Evolutionary conservation across 2,329 filamentous ascomycete species (phyloP), one percentile per base, ranked within the genome.

Genomic region (Colletotrichum orbiculare): DNA sequence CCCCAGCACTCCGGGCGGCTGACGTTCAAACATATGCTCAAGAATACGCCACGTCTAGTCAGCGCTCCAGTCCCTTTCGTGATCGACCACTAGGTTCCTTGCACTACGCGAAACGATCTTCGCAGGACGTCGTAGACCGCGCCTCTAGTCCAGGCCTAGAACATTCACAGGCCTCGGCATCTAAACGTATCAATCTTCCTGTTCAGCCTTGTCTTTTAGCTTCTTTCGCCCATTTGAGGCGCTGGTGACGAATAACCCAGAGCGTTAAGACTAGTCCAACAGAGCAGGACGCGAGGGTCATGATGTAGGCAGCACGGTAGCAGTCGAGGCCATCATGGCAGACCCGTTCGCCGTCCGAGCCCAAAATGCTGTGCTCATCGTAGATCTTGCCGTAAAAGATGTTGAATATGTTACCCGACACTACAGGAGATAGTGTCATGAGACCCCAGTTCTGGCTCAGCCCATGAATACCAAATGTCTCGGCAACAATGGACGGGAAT

Each of bases 391-490:
- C 96, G 75, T 98, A 99, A 63, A 96, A 88, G 1, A 97, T 79
- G 74, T 98, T 99, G 83, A 97, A 98, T 25, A 97, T 77, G 71
- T 98, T 97, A 54, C 93, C 94, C 8, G 90, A 94, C 35, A 97
- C 78, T 3, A 97, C 93, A 0, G 95, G 94, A 3, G 93, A 91
- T 52, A 97, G 82, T 0, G 93, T 97, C 89, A 99, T 96, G 71
- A 91, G 91, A 12, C 96, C 96, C 95, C 96, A 99, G 73, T 98
- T 99, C 74, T 97, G 93, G 60, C 91, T 94, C 50, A 99, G 83
- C 2, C 94, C 95, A 66, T 90, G 86, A 34, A 97, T 91, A 8
- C 96, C 96, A 75, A 99, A 99, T 0, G 91, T 90, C 75, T 98
- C 94, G 7, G 94, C 93, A 9, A 92, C 87, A 15, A 98, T 88